A percentile compares a stretch with the other conserved stretches of the same genome.
Evolutionary conservation across 331 rosid species (phyloP).

Genomic region (Saraca asoca): DNA sequence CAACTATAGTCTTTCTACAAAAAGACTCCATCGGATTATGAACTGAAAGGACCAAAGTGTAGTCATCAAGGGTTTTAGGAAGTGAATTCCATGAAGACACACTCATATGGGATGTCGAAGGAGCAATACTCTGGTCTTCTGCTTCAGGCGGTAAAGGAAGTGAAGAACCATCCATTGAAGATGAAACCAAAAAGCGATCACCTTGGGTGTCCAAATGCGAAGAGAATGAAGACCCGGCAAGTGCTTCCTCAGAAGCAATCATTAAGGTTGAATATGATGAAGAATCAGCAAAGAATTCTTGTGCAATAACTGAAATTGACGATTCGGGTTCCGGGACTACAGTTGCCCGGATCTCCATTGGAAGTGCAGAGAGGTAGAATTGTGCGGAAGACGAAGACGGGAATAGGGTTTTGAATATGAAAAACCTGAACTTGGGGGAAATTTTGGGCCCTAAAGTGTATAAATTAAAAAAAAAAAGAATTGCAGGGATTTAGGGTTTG

Average conservation of each 20-base stretch:
- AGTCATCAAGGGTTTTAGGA: constrained; percentile 34
- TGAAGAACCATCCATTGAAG: background rate
- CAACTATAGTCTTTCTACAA: background rate
- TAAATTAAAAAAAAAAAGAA: constrained; percentile 28
- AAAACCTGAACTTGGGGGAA: background rate
- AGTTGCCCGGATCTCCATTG: background rate
- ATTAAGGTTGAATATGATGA: constrained; percentile 10
- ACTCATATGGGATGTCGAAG: background rate
- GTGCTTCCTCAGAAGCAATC: constrained; percentile 22
- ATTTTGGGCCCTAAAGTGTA: background rate
- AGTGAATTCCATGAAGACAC: background rate
- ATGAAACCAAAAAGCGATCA: constrained; percentile 23
- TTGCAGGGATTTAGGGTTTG: constrained; percentile 12
- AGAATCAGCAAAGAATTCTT: background rate
- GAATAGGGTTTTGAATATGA: background rate
- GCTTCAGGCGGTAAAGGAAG: constrained; percentile 2
- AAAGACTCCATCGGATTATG: constrained; percentile 12
- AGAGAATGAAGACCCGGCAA: constrained; percentile 15
- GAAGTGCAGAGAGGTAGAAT: background rate
- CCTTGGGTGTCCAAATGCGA: constrained; percentile 19
- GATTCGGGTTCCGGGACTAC: background rate
- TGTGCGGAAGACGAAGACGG: background rate
- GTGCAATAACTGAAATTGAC: background rate
- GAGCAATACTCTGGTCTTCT: background rate
- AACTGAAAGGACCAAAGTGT: constrained; percentile 6